Conservation (phyloP, 2,329 filamentous ascomycete genomes). For the Penicillium sp. region DNA sequence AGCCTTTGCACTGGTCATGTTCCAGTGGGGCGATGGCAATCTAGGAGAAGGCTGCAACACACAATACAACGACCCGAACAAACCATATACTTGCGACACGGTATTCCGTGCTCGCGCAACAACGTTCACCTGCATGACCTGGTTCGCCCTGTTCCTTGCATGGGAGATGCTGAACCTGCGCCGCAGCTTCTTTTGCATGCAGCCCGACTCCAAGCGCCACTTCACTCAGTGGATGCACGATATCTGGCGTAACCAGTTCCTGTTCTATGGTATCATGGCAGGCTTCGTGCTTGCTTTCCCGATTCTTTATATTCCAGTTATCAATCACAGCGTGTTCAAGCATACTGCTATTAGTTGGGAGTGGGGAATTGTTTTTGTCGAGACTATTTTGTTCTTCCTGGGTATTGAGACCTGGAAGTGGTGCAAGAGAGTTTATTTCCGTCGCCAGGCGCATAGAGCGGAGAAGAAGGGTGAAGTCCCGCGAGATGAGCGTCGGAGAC, state of each 20-base stretch:
- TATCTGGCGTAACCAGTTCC: constrained; percentile 71
- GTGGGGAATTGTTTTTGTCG: constrained; percentile 67
- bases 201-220: constrained; percentile 60
- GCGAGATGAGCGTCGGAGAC: constrained; percentile 10
- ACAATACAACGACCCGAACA: constrained; percentile 40
- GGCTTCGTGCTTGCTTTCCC: constrained; percentile 61
- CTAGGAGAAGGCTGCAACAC: constrained; percentile 64
- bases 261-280: constrained; percentile 64
- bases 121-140: constrained; percentile 72
- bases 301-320: constrained; percentile 66
- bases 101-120: constrained; percentile 73
- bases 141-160: constrained; percentile 73
- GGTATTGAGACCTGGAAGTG: constrained; percentile 69
- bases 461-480: constrained; percentile 3
- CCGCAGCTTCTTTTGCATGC: constrained; percentile 73
- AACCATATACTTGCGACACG: constrained; percentile 53
- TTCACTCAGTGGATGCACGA: constrained; percentile 67
- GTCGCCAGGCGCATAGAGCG: constrained; percentile 28
- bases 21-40: constrained; percentile 59
- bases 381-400: constrained; percentile 60
- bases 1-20: constrained; percentile 65
- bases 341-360: constrained; percentile 68
- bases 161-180: constrained; percentile 77
- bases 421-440: constrained; percentile 59
- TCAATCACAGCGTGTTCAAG: constrained; percentile 66